Conservation (phyloP, 192 early-diverging fungal genomes). For the Umbelopsis isabellina region DNA sequence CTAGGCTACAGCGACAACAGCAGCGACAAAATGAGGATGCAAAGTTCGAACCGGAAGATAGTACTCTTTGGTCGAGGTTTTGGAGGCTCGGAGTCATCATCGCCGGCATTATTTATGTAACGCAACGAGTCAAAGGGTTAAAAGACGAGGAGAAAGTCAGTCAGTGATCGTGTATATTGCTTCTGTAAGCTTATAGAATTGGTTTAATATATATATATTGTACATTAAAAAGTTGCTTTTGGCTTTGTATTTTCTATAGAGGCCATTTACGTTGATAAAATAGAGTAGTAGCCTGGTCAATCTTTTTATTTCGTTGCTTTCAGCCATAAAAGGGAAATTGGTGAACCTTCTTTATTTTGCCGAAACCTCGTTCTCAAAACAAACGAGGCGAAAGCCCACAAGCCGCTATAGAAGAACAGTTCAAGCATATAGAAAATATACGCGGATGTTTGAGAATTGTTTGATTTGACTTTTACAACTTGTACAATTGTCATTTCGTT, state of each 20-base stretch:
- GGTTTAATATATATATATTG: too few relatives aligned
- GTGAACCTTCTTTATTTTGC: too few relatives aligned
- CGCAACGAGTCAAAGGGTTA: constrained; percentile 4
- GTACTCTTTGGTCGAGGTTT: constrained; percentile 10
- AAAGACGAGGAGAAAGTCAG: background rate
- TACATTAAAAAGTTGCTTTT: too few relatives aligned
- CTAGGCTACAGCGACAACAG: constrained; percentile 14
- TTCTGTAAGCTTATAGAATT: too few relatives aligned
- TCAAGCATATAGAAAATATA: background rate
- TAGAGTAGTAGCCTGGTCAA: too few relatives aligned
- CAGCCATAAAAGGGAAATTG: too few relatives aligned
- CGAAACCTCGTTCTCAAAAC: too few relatives aligned
- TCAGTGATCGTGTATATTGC: background rate
- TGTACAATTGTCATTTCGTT: background rate
- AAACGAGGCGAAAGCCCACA: constrained; percentile 4
- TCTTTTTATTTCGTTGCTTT: too few relatives aligned
- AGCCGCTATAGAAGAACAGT: too few relatives aligned
- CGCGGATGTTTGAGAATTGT: constrained; percentile 17
- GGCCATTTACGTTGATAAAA: too few relatives aligned
- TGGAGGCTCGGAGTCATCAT: constrained; percentile 23
- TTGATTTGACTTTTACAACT: background rate
- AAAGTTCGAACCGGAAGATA: constrained; percentile 10
- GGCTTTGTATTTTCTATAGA: too few relatives aligned
- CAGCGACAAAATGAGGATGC: constrained; percentile 25
- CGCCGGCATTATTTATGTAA: constrained; percentile 22